phyloP scores from a whole-genome alignment of 768 basidiomycete species.

The Podaxis carcinomalis region DNA sequence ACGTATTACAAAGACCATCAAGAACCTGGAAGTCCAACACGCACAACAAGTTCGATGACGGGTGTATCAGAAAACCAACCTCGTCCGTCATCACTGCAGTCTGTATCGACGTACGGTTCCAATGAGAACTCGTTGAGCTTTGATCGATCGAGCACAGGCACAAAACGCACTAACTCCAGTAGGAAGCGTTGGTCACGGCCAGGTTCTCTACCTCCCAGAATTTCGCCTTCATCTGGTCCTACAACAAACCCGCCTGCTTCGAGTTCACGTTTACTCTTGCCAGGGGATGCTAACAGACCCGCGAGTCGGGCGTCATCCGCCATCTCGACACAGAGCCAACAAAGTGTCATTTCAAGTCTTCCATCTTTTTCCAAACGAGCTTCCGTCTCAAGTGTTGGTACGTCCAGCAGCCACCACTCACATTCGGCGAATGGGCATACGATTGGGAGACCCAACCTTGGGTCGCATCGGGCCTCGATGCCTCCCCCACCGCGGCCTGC shows the following conservation, averaged over 20 bases:
- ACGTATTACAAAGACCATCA: slow-evolving; percentile 5
- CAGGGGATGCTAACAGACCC: slow-evolving; percentile 26
- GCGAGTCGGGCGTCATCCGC: slow-evolving; percentile 34
- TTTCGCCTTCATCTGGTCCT: slow-evolving; percentile 58
- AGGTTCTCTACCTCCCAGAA: slow-evolving; percentile 42
- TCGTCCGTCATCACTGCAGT: slow-evolving; percentile 38
- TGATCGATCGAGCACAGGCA: slow-evolving; percentile 35
- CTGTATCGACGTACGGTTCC: slow-evolving; percentile 42
- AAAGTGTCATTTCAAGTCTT: slow-evolving; percentile 39
- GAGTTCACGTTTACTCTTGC: slow-evolving; percentile 25
- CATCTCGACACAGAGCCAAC: slow-evolving; percentile 32
- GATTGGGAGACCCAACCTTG: slow-evolving; percentile 9
- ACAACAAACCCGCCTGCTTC: slow-evolving; percentile 36
- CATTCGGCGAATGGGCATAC: slow-evolving; percentile 12
- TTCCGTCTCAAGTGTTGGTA: slow-evolving; percentile 43
- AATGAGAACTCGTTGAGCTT: slow-evolving; percentile 27
- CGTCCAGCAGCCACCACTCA: slow-evolving; percentile 30
- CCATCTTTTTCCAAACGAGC: slow-evolving; percentile 52
- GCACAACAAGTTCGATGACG: slow-evolving; percentile 25
- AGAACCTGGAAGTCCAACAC: slow-evolving; percentile 15
- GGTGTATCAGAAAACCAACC: slow-evolving; percentile 35
- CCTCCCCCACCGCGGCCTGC: slow-evolving; percentile 73
- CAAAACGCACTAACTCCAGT: slow-evolving; percentile 25
- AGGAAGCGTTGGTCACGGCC: slow-evolving; percentile 54
- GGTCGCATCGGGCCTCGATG: slow-evolving; percentile 52